phyloP scores from a whole-genome alignment of 2,329 filamentous ascomycete species.

The Pseudogymnoascus pannorum region DNA sequence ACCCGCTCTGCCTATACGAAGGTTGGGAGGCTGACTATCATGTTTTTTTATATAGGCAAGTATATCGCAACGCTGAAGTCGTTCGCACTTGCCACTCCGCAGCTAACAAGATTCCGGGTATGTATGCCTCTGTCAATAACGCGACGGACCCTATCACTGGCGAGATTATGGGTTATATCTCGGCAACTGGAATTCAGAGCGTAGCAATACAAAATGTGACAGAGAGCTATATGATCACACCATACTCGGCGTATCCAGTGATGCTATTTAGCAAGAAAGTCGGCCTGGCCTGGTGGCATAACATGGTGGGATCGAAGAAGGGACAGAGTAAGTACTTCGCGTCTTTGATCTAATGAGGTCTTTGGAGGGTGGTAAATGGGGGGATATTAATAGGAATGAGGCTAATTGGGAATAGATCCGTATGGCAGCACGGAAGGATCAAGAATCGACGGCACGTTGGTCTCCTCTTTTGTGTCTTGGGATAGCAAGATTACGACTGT shows the following conservation, averaged over 20 bases:
- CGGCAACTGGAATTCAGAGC: slow-evolving; percentile 35
- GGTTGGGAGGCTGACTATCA: background rate
- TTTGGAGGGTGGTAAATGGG: too few species aligned
- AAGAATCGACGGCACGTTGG: slow-evolving; percentile 32
- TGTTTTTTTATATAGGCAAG: slow-evolving; percentile 23
- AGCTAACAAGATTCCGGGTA: slow-evolving; percentile 31
- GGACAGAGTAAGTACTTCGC: slow-evolving; percentile 36
- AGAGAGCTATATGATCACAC: slow-evolving; percentile 36
- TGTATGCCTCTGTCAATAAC: slow-evolving; percentile 39
- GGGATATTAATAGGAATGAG: background rate
- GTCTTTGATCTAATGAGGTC: too few species aligned
- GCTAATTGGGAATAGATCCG: slow-evolving; percentile 23
- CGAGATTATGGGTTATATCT: slow-evolving; percentile 35
- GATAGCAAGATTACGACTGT: slow-evolving; percentile 39
- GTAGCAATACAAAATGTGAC: slow-evolving; percentile 35
- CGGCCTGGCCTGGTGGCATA: slow-evolving; percentile 37
- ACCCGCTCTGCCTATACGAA: background rate
- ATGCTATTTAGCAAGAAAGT: slow-evolving; percentile 32
- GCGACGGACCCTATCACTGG: slow-evolving; percentile 31
- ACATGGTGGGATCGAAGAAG: slow-evolving; percentile 36
- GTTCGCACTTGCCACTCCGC: slow-evolving; percentile 37
- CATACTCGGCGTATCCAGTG: slow-evolving; percentile 23
- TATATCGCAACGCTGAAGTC: slow-evolving; percentile 35
- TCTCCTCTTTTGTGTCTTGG: slow-evolving; percentile 37
- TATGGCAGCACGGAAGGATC: slow-evolving; percentile 38